Conservation (phyloP, 2,329 filamentous ascomycete species). For the Aspergillus sergii region DNA sequence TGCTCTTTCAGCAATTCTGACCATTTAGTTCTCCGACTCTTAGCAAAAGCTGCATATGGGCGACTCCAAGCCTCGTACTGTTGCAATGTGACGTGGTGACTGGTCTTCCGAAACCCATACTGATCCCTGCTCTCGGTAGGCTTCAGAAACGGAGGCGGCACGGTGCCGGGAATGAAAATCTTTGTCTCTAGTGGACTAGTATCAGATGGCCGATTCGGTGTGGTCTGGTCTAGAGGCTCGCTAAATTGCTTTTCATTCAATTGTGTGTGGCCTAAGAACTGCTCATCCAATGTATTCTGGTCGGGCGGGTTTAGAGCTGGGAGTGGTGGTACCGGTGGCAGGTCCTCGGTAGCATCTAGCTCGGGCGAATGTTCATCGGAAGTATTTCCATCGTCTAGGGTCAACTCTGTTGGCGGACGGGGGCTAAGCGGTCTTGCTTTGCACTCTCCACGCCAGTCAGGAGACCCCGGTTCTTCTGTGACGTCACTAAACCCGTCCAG, state of each 20-base stretch:
- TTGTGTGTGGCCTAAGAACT: conserved; percentile 16
- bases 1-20: conserved; percentile 73
- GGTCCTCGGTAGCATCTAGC: conserved; percentile 21
- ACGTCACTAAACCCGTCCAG: conserved; percentile 58
- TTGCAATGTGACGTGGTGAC: conserved; percentile 72
- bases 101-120: conserved; percentile 90
- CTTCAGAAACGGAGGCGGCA: conserved; percentile 40
- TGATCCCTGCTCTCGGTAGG: conserved; percentile 64
- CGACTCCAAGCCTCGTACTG: conserved; percentile 83
- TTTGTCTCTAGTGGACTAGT: conserved; percentile 20
- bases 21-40: conserved; percentile 81
- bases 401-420: conserved; percentile 30
- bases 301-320: conserved; percentile 13
- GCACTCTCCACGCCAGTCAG: conserved; percentile 34
- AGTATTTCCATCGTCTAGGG: conserved; percentile 29
- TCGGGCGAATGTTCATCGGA: conserved; percentile 23
- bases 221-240: conserved; percentile 5
- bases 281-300: conserved; percentile 18
- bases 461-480: conserved; percentile 39
- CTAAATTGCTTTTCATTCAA: conserved; percentile 8
- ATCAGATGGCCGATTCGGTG: background rate
- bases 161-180: conserved; percentile 37
- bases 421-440: conserved; percentile 34
- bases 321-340: conserved; percentile 24
- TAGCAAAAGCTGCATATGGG: conserved; percentile 73